phyloP scores from a whole-genome alignment of 768 basidiomycete species.

The Rickenella mellea region DNA sequence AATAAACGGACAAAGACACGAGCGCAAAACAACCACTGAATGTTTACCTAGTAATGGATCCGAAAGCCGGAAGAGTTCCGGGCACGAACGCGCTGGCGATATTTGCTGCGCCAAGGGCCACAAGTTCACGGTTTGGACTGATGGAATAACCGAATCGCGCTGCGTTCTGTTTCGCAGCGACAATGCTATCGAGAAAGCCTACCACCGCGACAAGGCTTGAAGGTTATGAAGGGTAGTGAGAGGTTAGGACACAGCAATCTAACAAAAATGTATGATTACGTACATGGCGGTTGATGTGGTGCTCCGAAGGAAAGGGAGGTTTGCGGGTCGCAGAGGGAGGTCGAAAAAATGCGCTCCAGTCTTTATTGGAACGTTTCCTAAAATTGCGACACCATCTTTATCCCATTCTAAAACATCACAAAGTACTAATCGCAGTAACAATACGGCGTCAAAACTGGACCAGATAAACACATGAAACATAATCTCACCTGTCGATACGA shows the following conservation, averaged over 20 bases:
- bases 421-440: constrained; percentile 43
- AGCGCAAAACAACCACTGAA: background rate
- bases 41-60: constrained; percentile 78
- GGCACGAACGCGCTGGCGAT: constrained; percentile 71
- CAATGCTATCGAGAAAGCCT: constrained; percentile 91
- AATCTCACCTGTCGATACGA: constrained; percentile 66
- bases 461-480: background rate
- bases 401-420: constrained; percentile 70
- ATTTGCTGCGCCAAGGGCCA: constrained; percentile 84
- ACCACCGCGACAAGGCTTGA: constrained; percentile 74
- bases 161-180: constrained; percentile 89
- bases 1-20: background rate
- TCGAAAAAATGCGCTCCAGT: constrained; percentile 56
- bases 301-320: constrained; percentile 54
- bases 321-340: constrained; percentile 57
- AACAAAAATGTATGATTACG: constrained; percentile 7
- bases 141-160: constrained; percentile 81
- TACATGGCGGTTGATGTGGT: constrained; percentile 85
- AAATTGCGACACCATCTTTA: constrained; percentile 66
- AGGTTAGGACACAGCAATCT: background rate
- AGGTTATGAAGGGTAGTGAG: background rate
- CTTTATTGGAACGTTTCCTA: constrained; percentile 67
- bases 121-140: constrained; percentile 90
- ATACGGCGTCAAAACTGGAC: too few relatives aligned
- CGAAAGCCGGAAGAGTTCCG: constrained; percentile 87